Percentiles rank a stretch among this genome's conserved stretches.
Conservation (phyloP, 176 grass and related monocot genomes). For the Musa acuminata region DNA sequence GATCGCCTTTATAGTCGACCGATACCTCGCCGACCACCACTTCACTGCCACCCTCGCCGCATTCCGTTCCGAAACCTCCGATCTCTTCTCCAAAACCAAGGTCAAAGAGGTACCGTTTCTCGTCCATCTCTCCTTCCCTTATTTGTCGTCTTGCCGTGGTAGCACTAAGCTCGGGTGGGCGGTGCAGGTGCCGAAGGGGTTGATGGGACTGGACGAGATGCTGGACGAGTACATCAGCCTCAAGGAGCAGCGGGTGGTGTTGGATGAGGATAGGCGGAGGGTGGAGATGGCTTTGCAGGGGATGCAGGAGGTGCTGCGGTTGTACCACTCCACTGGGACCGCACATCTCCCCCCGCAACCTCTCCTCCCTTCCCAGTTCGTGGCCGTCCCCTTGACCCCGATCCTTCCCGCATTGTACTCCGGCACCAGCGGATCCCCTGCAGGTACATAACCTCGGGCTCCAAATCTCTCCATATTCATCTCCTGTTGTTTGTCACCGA, state of each 20-base stretch:
- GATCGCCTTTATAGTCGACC: slow-evolving; percentile 85
- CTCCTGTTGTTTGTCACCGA: too few relatives aligned
- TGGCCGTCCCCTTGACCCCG: slow-evolving; percentile 16
- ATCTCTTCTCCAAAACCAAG: slow-evolving; percentile 41
- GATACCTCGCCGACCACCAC: slow-evolving; percentile 66
- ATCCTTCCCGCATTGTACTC: slow-evolving; percentile 9
- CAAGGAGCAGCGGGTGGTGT: slow-evolving; percentile 48
- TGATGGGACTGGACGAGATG: slow-evolving; percentile 57
- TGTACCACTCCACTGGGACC: slow-evolving; percentile 28
- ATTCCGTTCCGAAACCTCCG: slow-evolving; percentile 56
- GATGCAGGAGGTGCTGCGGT: slow-evolving; percentile 47
- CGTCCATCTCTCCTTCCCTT: not conserved
- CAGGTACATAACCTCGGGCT: slow-evolving; percentile 22
- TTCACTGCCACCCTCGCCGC: slow-evolving; percentile 45
- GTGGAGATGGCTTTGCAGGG: slow-evolving; percentile 44
- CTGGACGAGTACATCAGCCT: slow-evolving; percentile 75
- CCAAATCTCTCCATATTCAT: not conserved
- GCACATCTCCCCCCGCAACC: slow-evolving; percentile 25
- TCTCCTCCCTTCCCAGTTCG: slow-evolving; percentile 39
- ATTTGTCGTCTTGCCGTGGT: too few relatives aligned
- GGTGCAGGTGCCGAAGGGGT: slow-evolving; percentile 29
- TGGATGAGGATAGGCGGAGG: slow-evolving; percentile 27
- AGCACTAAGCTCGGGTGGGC: too few relatives aligned
- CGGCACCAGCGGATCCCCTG: slow-evolving; percentile 2
- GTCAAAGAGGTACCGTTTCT: slow-evolving; percentile 19